These are phyloP conservation scores for Camelina hispida DNA, from an alignment of 345 rosid genomes.

Conservation along the genomic window DNA sequence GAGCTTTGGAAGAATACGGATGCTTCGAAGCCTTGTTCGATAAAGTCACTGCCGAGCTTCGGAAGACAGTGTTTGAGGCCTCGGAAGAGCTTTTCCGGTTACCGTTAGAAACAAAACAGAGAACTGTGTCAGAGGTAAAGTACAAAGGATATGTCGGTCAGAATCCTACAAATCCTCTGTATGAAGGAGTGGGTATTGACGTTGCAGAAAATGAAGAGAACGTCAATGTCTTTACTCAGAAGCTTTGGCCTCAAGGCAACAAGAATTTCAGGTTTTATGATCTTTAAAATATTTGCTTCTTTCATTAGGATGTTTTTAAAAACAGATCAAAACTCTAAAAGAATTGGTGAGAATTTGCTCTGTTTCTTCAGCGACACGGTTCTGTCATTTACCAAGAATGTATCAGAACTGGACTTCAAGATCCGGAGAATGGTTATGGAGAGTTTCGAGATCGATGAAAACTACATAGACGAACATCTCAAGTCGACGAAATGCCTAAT, in stretches of 20 bases:
- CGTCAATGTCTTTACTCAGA: slow-evolving; percentile 6
- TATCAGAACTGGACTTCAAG: slow-evolving; percentile 47
- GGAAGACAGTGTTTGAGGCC: slow-evolving; percentile 12
- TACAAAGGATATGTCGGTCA: slow-evolving; percentile 19
- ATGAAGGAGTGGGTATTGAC: neutral
- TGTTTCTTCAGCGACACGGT: slow-evolving; percentile 35
- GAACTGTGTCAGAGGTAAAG: neutral
- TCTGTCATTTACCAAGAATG: slow-evolving; percentile 8
- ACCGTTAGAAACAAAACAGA: slow-evolving; percentile 15
- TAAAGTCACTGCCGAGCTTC: neutral
- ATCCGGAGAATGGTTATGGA: slow-evolving; percentile 55
- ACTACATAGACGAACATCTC: slow-evolving; percentile 40
- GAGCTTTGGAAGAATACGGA: slow-evolving; percentile 23
- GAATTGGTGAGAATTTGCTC: neutral
- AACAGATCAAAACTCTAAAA: neutral
- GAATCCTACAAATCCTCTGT: slow-evolving; percentile 7
- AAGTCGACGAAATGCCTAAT: slow-evolving; percentile 44
- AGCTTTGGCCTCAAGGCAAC: slow-evolving; percentile 32
- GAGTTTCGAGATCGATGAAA: slow-evolving; percentile 45
- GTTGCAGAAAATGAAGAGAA: neutral
- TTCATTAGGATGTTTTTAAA: neutral
- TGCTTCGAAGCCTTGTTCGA: slow-evolving; percentile 26
- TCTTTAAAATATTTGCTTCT: neutral
- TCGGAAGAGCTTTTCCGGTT: neutral
- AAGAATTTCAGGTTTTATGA: slow-evolving; percentile 16